These are phyloP conservation scores for Spirogloea muscicola DNA, from an alignment of 139 green algal genomes.

Conservation along the genomic window DNA sequence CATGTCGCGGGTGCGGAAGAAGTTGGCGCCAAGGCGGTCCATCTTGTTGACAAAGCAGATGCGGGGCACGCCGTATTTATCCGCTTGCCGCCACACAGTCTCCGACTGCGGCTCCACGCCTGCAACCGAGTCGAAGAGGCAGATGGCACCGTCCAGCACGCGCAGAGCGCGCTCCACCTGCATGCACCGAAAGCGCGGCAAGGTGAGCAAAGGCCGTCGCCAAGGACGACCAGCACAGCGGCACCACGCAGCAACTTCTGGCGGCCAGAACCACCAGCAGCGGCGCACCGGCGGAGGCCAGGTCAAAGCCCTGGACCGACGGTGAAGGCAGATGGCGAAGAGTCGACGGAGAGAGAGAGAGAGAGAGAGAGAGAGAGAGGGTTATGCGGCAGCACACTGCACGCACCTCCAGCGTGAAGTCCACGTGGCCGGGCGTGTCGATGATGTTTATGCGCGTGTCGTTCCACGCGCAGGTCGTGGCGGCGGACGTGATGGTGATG, in stretches of 20 bases:
- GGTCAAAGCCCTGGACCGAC: too few relatives aligned
- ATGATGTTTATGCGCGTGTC: constrained; percentile 99
- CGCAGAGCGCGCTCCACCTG: constrained; percentile 98
- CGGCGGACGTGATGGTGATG: constrained; percentile 98
- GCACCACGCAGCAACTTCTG: too few relatives aligned
- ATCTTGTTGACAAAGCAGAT: constrained; percentile 99
- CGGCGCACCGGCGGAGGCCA: too few relatives aligned
- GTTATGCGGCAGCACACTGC: too few relatives aligned
- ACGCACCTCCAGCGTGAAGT: constrained; percentile 58
- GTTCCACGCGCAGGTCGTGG: constrained; percentile 96
- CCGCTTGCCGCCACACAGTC: constrained; percentile 96
- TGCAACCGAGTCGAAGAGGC: constrained; percentile 91
- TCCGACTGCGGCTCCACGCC: constrained; percentile 96
- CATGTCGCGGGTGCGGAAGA: constrained; percentile 75
- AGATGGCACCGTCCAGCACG: constrained; percentile 96
- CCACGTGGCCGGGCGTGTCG: constrained; percentile 79
- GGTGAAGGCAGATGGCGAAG: too few relatives aligned
- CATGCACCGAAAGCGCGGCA: constrained; percentile 43
- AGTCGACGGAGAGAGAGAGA: too few relatives aligned
- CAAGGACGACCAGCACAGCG: too few relatives aligned
- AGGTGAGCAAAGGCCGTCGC: too few relatives aligned
- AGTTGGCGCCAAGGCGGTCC: constrained; percentile 98
- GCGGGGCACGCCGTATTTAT: constrained; percentile 94
- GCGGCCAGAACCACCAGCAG: too few relatives aligned
- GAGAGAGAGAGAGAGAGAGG: too few relatives aligned